A percentile compares a stretch with the other conserved stretches of the same genome.
Conservation (phyloP, 495 filamentous ascomycete genomes). For the Rhypophila decipiens region DNA sequence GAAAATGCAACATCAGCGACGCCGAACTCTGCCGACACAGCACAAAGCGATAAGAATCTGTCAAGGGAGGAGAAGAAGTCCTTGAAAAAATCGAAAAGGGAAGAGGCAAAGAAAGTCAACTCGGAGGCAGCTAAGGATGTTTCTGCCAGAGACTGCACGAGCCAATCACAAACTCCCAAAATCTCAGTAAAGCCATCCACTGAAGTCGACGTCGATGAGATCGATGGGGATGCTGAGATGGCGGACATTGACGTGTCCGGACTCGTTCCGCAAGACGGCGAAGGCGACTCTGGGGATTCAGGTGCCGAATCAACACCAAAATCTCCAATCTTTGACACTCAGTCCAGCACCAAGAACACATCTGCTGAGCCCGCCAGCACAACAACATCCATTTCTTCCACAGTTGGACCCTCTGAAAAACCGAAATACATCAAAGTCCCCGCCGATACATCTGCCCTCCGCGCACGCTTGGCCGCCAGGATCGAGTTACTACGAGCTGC, state of each 20-base stretch:
- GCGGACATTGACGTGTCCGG: constrained; percentile 41
- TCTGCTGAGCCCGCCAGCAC: constrained; percentile 47
- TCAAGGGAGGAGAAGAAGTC: constrained; percentile 24
- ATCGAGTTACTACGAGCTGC: constrained; percentile 75
- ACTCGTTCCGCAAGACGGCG: constrained; percentile 36
- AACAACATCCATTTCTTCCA: constrained; percentile 67
- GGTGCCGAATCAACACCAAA: constrained; percentile 46
- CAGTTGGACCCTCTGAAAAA: constrained; percentile 52
- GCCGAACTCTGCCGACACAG: neutral
- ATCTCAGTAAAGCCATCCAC: constrained; percentile 15
- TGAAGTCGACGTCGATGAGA: constrained; percentile 17
- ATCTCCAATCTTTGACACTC: constrained; percentile 59
- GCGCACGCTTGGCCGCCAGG: constrained; percentile 67
- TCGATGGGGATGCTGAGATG: constrained; percentile 18
- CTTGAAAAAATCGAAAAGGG: constrained; percentile 18
- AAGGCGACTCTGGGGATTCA: constrained; percentile 36
- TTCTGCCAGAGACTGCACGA: neutral
- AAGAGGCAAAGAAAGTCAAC: constrained; percentile 21
- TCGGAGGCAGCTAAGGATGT: constrained; percentile 8
- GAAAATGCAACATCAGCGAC: neutral
- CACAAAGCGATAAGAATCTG: constrained; percentile 13
- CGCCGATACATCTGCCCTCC: constrained; percentile 60
- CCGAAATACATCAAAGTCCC: constrained; percentile 49
- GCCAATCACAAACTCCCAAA: constrained; percentile 1
- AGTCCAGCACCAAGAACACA: constrained; percentile 26